Evolutionary conservation across 805 yeast species (phyloP), one percentile per base, ranked within the genome.

Genomic region (Zygoascus biomembranicola): DNA sequence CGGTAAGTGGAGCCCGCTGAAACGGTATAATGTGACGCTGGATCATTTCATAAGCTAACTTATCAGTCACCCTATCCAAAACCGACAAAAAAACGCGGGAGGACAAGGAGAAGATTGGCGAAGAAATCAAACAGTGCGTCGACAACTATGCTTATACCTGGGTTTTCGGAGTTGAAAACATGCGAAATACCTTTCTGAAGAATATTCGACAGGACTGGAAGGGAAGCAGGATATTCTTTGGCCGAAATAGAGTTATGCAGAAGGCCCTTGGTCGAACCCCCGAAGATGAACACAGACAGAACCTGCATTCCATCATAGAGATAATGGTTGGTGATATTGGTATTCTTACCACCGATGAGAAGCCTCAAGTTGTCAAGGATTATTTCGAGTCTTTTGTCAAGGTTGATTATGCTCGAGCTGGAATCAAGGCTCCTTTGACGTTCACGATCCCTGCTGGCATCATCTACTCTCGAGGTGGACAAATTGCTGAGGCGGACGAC

Each of bases 71-170:
- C 13, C 77, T 94, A 63, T 94, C 99, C 41, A 92, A 92, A 68
- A 92, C 98, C 58, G 97, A 90, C 62, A 94, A 90, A 72, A 94
- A 94, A 68, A 97, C 97, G 50, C 83, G 84, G 61, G 97, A 88
- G 63, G 90, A 89, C 73, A 94, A 94, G 69, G 92, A 82, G 62
- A 78, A 92, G 64, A 82, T 92, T 61, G 94, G 90, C 61, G 97
- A 90, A 65, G 97, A 90, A 58, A 84, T 94, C 51, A 83, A 96
- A 73, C 78, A 78, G 56, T 82, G 86, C 18, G 77, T 94, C 55
- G 97, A 94, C 61, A 74, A 80, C 44, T 85, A 73, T 72, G 81
- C 80, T 66, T 88, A 81, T 72, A 82, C 80, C 47, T 92, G 97
- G 95, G 85, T 90, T 28, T 79, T 94, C 61, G 80, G 82, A 57